Evolutionary conservation across 176 grass and related monocot genomes (phyloP).

Genomic region (Canna indica): DNA sequence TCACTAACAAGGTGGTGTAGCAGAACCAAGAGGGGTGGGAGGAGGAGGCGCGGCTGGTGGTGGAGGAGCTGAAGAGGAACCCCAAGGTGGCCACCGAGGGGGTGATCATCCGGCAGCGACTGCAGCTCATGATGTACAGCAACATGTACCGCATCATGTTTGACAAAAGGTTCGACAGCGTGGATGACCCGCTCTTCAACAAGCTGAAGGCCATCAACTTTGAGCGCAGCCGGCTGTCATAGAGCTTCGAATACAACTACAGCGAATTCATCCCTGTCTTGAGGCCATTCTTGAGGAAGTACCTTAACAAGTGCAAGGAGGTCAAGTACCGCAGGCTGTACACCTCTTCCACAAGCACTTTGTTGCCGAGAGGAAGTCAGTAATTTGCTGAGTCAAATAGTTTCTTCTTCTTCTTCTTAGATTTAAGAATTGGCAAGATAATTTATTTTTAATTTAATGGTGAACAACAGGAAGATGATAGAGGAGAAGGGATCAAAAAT

Average conservation of each 20-base stretch:
- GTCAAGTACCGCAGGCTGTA: conserved; percentile 11
- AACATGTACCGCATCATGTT: conserved; percentile 99
- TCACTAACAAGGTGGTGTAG: conserved; percentile 80
- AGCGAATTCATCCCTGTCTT: conserved; percentile 19
- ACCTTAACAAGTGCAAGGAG: conserved; percentile 18
- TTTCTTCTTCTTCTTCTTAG: no score
- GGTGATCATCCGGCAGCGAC: conserved; percentile 38
- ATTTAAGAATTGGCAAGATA: no score
- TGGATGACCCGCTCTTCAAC: conserved; percentile 18
- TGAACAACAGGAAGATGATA: no score
- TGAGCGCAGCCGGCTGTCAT: conserved; percentile 11
- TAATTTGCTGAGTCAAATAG: no score
- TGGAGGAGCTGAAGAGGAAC: conserved; percentile 56
- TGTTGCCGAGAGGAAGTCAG: no score
- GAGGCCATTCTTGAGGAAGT: conserved; percentile 11
- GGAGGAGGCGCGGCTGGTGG: conserved; percentile 58
- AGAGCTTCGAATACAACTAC: conserved; percentile 21
- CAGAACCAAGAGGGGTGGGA: conserved; percentile 77
- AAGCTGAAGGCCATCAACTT: conserved; percentile 18
- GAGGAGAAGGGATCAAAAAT: no score
- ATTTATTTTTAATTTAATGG: no score
- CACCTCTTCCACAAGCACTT: no score
- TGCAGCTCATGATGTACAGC: conserved; percentile 99
- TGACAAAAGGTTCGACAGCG: conserved; percentile 11
- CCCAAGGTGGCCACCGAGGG: conserved; percentile 30